Conservation (phyloP, 306 rosid species). For the Castanopsis chinensis region DNA sequence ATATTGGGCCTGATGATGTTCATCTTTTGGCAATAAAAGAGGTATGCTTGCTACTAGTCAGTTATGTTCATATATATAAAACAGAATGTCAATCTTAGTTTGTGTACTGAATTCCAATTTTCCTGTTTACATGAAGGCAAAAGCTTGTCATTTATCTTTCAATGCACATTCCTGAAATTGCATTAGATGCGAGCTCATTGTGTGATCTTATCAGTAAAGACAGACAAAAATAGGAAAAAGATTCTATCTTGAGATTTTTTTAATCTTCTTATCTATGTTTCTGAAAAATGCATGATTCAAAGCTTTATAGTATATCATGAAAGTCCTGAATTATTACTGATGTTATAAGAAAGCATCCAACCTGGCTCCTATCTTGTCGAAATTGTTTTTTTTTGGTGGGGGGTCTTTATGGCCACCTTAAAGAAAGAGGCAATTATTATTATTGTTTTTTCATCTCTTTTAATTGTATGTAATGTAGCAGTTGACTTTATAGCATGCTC, state of each 20-base stretch:
- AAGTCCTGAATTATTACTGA: background rate
- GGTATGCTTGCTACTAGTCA: conserved; percentile 43
- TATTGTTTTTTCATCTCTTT: background rate
- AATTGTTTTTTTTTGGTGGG: no score
- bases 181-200: background rate
- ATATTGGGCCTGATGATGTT: conserved; percentile 82
- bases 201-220: background rate
- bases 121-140: background rate
- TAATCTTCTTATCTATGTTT: background rate
- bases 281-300: background rate
- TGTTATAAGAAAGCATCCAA: background rate
- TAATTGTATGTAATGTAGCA: background rate
- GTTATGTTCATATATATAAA: background rate
- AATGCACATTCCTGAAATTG: background rate
- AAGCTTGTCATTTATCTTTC: background rate
- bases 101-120: conserved; percentile 8
- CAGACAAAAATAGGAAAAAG: background rate
- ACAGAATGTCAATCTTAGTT: background rate
- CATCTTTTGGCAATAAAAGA: conserved; percentile 87
- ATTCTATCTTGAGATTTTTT: background rate
- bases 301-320: background rate
- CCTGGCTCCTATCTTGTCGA: background rate
- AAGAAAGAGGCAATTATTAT: background rate
- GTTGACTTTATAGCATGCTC: background rate
- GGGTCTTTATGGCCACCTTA: background rate